phyloP scores from a whole-genome alignment of 305 asterid genomes.

The Fraxinus baroniana region DNA sequence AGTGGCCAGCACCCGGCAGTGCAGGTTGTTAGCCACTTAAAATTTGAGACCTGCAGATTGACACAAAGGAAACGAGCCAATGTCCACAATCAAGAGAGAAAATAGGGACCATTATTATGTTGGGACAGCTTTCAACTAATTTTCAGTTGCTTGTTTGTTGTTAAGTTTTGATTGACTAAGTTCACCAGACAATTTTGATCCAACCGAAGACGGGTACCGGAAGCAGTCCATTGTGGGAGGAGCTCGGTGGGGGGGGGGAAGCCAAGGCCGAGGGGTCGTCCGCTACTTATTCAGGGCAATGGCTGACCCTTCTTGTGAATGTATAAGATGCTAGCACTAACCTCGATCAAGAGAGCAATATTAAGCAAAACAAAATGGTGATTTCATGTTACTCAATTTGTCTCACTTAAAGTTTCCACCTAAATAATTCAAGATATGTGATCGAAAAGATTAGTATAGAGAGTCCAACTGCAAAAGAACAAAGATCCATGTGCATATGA shows the following conservation, averaged over 20 bases:
- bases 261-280: background rate
- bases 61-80: constrained; percentile 3
- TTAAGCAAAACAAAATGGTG: background rate
- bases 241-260: background rate
- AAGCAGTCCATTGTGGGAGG: constrained; percentile 2
- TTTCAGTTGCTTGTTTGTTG: constrained; percentile 25
- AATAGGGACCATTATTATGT: constrained; percentile 23
- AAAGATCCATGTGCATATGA: background rate
- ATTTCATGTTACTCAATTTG: background rate
- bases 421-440: background rate
- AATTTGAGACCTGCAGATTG: background rate
- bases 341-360: background rate
- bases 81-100: background rate
- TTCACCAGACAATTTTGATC: background rate
- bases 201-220: constrained; percentile 7
- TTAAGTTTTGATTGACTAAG: constrained; percentile 21
- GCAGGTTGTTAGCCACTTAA: constrained; percentile 18
- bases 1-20: background rate
- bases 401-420: background rate
- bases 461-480: background rate
- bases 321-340: background rate
- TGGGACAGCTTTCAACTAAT: constrained; percentile 18
- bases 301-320: background rate
- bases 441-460: background rate
- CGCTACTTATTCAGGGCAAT: background rate